Conservation (phyloP, 768 basidiomycete genomes). For the Suillus lakei region DNA sequence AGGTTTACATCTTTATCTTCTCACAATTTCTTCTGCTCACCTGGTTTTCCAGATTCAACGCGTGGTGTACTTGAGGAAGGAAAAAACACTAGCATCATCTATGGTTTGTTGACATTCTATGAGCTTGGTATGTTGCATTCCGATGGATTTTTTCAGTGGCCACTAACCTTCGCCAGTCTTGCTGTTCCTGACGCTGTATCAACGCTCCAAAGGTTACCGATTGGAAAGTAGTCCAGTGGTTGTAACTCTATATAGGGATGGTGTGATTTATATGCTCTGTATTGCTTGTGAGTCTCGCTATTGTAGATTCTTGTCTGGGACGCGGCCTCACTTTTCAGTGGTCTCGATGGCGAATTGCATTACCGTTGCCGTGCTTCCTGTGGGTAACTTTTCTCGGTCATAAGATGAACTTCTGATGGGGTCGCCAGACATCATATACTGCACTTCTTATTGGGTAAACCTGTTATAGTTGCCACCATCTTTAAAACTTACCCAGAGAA, state of each 20-base stretch:
- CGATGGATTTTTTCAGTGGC: background rate
- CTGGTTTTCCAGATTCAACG: too few relatives aligned
- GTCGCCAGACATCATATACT: background rate
- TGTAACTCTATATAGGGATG: background rate
- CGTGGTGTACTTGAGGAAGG: background rate
- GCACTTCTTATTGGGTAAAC: background rate
- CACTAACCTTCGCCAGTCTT: background rate
- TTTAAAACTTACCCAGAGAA: background rate
- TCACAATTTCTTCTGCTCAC: background rate
- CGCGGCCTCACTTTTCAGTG: background rate
- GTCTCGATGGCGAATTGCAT: conserved; percentile 1
- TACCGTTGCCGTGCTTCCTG: background rate
- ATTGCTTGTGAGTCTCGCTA: background rate
- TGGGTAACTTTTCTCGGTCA: background rate
- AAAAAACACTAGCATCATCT: background rate
- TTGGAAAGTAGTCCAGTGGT: background rate
- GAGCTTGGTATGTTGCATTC: background rate
- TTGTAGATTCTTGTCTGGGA: too few relatives aligned
- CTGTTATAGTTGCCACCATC: background rate
- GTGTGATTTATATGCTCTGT: background rate
- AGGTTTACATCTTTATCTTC: too few relatives aligned
- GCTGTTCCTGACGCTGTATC: background rate
- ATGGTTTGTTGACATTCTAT: background rate
- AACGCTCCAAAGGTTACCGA: background rate
- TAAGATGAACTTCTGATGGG: background rate